Conservation (phyloP, 768 basidiomycete genomes). For the Lyophyllum semitale region DNA sequence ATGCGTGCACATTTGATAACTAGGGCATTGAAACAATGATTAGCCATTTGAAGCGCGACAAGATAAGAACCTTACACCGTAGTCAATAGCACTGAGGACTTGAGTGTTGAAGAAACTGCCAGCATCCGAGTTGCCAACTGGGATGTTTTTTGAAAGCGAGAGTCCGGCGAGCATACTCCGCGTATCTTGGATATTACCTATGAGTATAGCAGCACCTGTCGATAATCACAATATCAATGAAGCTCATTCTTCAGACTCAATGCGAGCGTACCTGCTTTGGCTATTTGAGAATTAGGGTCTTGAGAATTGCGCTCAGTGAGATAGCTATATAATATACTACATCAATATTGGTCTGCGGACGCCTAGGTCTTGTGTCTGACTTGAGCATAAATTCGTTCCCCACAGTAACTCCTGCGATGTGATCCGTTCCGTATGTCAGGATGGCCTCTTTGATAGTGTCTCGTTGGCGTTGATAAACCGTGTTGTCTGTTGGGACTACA, state of each 20-base stretch:
- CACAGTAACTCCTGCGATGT: slow-evolving; percentile 83
- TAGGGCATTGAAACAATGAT: slow-evolving; percentile 21
- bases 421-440: slow-evolving; percentile 71
- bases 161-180: slow-evolving; percentile 51
- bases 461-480: slow-evolving; percentile 72
- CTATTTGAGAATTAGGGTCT: slow-evolving; percentile 62
- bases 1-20: slow-evolving; percentile 93
- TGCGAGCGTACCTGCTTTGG: slow-evolving; percentile 36
- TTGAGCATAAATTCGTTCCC: slow-evolving; percentile 92
- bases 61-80: slow-evolving; percentile 52
- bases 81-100: slow-evolving; percentile 65
- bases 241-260: background rate
- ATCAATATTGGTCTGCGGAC: background rate
- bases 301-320: slow-evolving; percentile 46
- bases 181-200: slow-evolving; percentile 68
- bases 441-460: slow-evolving; percentile 66
- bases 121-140: slow-evolving; percentile 84
- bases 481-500: slow-evolving; percentile 54
- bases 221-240: background rate
- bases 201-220: slow-evolving; percentile 59
- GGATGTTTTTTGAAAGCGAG: slow-evolving; percentile 62
- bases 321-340: slow-evolving; percentile 47
- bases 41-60: background rate
- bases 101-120: slow-evolving; percentile 78
- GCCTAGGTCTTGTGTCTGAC: slow-evolving; percentile 27